phyloP scores from a whole-genome alignment of 2,329 filamentous ascomycete species.

The Acarospora socialis region DNA sequence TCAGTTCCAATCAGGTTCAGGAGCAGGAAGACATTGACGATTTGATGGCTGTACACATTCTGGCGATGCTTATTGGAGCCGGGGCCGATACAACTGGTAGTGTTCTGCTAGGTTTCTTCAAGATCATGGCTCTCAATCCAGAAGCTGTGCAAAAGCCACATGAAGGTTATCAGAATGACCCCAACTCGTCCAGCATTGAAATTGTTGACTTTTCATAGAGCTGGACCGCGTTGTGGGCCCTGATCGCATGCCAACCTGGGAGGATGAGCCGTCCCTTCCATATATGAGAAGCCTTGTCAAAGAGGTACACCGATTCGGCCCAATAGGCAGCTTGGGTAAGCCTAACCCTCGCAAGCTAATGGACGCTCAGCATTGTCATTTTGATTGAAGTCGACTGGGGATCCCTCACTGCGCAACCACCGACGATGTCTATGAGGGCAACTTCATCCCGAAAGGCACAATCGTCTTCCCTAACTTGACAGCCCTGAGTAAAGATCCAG shows the following conservation, averaged over 20 bases:
- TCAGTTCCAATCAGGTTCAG: conserved; percentile 4
- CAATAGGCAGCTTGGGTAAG: conserved; percentile 1
- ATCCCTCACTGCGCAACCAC: conserved; percentile 17
- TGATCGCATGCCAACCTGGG: conserved; percentile 20
- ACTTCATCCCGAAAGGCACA: conserved; percentile 22
- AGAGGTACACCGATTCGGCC: conserved; percentile 15
- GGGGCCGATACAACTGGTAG: conserved; percentile 5
- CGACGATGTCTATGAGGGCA: conserved; percentile 20
- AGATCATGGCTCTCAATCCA: conserved; percentile 2
- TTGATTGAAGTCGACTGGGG: too few relatives aligned
- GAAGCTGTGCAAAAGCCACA: conserved; percentile 5
- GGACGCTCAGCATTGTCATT: too few relatives aligned
- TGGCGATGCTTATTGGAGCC: conserved; percentile 5
- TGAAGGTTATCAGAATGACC: not conserved
- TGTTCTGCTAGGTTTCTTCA: conserved; percentile 1
- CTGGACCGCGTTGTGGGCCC: conserved; percentile 23
- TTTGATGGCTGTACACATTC: conserved; percentile 1
- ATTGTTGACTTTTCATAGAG: conserved; percentile 12
- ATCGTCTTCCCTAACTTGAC: conserved; percentile 16
- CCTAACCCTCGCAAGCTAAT: too few relatives aligned
- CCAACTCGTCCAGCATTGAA: too few relatives aligned
- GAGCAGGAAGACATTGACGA: conserved; percentile 2
- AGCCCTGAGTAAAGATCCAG: conserved; percentile 8
- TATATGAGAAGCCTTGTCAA: conserved; percentile 27
- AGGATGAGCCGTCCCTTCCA: conserved; percentile 21